Base-by-base conservation (phyloP, 805 yeast species). In the Wickerhamomyces ciferrii region DNA sequence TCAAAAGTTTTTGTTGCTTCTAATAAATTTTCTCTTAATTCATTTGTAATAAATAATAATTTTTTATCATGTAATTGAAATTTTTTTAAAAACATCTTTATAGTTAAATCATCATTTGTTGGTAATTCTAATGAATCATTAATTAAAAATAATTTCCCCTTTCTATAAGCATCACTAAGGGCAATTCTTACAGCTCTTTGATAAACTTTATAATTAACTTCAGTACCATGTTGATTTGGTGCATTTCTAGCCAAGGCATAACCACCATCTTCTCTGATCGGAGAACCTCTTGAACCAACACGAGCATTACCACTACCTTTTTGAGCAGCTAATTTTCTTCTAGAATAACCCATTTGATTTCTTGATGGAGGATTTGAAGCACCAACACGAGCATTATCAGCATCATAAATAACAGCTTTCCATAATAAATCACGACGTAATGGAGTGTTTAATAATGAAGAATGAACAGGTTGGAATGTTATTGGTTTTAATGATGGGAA, bases 221-320 rank as follows among this genome's bases (percentile, higher is more conserved):
- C 79, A 2, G 97, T 84, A 25, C 90, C 76, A 76, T 84, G 82
- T 64, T 92, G 96, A 59, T 86, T 89, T 42, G 96, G 96, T 3
- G 97, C 97, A 45, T 78, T 79, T 62, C 94, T 83, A 15, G 94
- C 97, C 58, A 84, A 79, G 0, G 98, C 97, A 56, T 84, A 75
- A 44, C 92, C 90, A 64, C 96, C 97, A 60, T 86, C 88, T 59
- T 80, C 82, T 70, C 96, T 83, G 40, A 83, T 85, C 43, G 99
- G 99, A 21, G 96, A 88, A 60, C 91, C 92, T 48, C 87, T 90
- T 68, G 91, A 97, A 71, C 99, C 99, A 45, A 81, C 84, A 74
- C 99, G 83, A 45, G 99, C 99, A 51, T 78, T 76, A 69, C 99
- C 99, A 15, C 88, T 71, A 49, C 98, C 98, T 68, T 94, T 94